Percentiles rank a stretch among this genome's conserved stretches.
Conservation (phyloP, 441 rosid species). For the Populus hybrid region DNA sequence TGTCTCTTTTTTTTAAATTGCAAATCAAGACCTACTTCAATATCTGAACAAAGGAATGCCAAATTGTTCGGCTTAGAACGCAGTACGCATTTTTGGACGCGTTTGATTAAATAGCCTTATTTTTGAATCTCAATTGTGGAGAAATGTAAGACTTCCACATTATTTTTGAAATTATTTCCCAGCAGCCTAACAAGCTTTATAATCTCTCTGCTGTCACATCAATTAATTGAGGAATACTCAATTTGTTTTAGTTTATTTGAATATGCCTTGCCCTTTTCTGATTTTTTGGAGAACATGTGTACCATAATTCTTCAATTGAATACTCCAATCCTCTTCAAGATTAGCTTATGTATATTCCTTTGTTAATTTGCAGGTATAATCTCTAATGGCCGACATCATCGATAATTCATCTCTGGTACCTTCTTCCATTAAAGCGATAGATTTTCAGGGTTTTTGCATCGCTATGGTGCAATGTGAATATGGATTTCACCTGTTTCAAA, state of each 20-base stretch:
- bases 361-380: constrained; percentile 54
- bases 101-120: background rate
- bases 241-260: background rate
- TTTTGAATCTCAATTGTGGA: background rate
- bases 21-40: no score
- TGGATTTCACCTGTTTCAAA: constrained; percentile 42
- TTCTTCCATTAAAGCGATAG: constrained; percentile 57
- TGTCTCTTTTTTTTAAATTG: no score
- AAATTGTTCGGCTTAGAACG: no score
- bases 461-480: constrained; percentile 53
- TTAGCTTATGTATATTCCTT: no score
- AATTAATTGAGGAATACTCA: background rate
- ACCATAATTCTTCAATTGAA: background rate
- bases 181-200: background rate
- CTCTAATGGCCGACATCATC: constrained; percentile 72
- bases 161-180: background rate
- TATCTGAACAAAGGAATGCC: no score
- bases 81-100: no score
- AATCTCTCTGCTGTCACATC: background rate
- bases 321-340: background rate
- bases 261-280: background rate
- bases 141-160: background rate
- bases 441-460: constrained; percentile 78
- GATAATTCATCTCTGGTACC: constrained; percentile 68
- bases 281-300: background rate